Conservation (phyloP, 495 filamentous ascomycete species). For the Cenococcum geophilum region DNA sequence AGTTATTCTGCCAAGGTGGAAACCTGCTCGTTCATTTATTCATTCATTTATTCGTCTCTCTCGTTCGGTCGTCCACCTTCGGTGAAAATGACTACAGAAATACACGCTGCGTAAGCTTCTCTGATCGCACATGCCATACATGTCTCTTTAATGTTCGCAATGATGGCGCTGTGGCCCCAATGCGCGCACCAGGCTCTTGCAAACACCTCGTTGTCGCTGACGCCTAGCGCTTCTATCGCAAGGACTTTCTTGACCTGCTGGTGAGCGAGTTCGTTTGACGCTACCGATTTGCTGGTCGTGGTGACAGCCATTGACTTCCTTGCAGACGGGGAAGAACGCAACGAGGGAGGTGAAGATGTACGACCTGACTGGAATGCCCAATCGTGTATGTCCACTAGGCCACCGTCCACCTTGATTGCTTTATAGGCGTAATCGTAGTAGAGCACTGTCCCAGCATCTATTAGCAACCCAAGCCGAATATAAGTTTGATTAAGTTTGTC, state of each 20-base stretch:
- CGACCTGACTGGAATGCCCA: conserved; percentile 45
- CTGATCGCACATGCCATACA: conserved; percentile 67
- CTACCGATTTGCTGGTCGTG: conserved; percentile 5
- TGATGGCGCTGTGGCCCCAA: conserved; percentile 60
- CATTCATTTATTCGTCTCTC: conserved; percentile 21
- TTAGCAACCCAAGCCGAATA: neutral
- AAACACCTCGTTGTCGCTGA: conserved; percentile 65
- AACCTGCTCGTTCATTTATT: neutral
- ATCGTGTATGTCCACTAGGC: conserved; percentile 52
- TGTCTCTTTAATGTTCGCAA: conserved; percentile 60
- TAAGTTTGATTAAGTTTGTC: too few relatives aligned
- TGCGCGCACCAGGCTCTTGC: conserved; percentile 67
- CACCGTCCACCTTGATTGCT: conserved; percentile 49
- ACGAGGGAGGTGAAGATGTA: conserved; percentile 15
- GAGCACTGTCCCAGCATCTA: conserved; percentile 37
- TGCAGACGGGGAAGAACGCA: conserved; percentile 11
- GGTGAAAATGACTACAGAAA: conserved; percentile 64
- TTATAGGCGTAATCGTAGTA: conserved; percentile 61
- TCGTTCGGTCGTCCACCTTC: conserved; percentile 41
- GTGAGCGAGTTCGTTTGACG: conserved; percentile 10
- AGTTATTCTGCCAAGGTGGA: neutral
- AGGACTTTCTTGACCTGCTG: conserved; percentile 54
- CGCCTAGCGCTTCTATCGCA: conserved; percentile 64
- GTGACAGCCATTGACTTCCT: conserved; percentile 20
- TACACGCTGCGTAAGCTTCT: conserved; percentile 62